These are phyloP conservation scores for Ramaria sp. DNA, from an alignment of 768 basidiomycete genomes.

Conservation along the genomic window DNA sequence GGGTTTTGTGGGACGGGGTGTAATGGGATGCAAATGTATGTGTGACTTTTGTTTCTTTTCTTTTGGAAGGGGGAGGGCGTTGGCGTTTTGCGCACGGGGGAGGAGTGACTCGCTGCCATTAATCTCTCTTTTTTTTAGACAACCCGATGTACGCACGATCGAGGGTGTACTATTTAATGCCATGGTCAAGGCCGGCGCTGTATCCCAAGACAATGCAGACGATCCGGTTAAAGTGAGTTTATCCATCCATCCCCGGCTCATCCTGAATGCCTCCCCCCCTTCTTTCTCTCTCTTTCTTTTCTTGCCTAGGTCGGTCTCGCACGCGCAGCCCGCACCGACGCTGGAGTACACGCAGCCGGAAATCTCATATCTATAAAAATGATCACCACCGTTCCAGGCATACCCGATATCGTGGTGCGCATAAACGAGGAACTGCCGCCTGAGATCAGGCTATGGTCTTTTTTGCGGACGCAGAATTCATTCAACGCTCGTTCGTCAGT, in stretches of 20 bases:
- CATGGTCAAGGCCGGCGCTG: slow-evolving; percentile 79
- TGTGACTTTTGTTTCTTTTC: too few species aligned
- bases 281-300: too few species aligned
- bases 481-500: slow-evolving; percentile 59
- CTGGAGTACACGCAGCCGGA: slow-evolving; percentile 94
- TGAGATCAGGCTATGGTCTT: slow-evolving; percentile 88
- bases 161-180: slow-evolving; percentile 86
- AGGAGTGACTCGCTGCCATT: too few species aligned
- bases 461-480: slow-evolving; percentile 69
- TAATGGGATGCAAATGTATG: slow-evolving; percentile 95
- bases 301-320: slow-evolving; percentile 82
- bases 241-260: not conserved
- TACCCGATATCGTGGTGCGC: slow-evolving; percentile 54
- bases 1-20: slow-evolving; percentile 91
- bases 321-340: slow-evolving; percentile 91
- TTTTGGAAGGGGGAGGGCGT: too few species aligned
- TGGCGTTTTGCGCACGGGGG: too few species aligned
- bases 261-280: not conserved
- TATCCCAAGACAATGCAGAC: slow-evolving; percentile 90
- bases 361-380: slow-evolving; percentile 90
- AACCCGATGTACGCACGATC: slow-evolving; percentile 69
- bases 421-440: slow-evolving; percentile 86
- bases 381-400: slow-evolving; percentile 65
- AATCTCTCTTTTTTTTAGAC: slow-evolving; percentile 31
- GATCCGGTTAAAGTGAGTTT: slow-evolving; percentile 70